Evolutionary conservation across 2,329 filamentous ascomycete species (phyloP), one percentile per base, ranked within the genome.

Genomic region (Cladosporium austrohemisphaericum): DNA sequence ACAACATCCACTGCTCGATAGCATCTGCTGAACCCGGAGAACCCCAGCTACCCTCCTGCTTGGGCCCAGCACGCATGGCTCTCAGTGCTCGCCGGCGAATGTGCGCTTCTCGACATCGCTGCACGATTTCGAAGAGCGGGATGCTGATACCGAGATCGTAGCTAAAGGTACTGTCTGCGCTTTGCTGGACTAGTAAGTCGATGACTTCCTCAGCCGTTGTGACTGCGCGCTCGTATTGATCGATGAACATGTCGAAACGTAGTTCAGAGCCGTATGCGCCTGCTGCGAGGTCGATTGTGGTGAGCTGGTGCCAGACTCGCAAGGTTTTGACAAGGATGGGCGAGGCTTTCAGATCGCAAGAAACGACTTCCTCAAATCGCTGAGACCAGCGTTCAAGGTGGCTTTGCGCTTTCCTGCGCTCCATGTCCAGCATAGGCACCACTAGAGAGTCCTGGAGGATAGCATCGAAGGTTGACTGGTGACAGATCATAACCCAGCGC

Each of bases 11-110:
- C 13, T 49, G 41, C 33, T 57, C 45, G 5, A 50, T 52, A 6
- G 56, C 33, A 9, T 41, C 43, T 5, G 56, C 55, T 1, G 57
- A 55, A 3, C 49, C 50, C 3, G 49, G 32, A 38, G 19, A 46
- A 13, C 54, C 49, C 57, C 57, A 59, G 1, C 52, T 35, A 10
- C 57, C 57, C 41, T 59, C 57, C 28, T 58, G 55, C n/a, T 52
- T 16, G 4, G 52, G 52, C 5, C 45, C 28, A 1, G 31, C 47
- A 8, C 38, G 45, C 29, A 57, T 25, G 13, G 57, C 29, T 28
- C 18, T 11, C 16, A 59, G 49, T 1, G 54, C 57, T 40, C 53
- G 38, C 2, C 57, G 44, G 13, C 55, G 49, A n/a, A 58, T 28
- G 1, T 13, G 3, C 3, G 55, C 54, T 33, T 59, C 54, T 4